Evolutionary conservation across 306 rosid species (phyloP).

Genomic region (Astragalus membranaceus): DNA sequence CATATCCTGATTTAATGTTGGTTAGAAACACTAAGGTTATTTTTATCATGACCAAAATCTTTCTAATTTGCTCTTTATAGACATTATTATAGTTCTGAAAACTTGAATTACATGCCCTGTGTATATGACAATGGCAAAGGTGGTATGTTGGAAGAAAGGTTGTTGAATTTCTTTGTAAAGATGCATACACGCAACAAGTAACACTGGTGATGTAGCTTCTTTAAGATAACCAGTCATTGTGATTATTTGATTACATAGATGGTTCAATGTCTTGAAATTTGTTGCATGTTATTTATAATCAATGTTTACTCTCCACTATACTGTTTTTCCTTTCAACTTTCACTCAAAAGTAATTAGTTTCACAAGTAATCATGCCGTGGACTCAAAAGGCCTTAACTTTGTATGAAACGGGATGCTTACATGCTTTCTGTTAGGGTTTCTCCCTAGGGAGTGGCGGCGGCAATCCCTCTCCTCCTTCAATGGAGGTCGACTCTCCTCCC

Average conservation of each 20-base stretch:
- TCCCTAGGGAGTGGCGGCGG: too few species aligned
- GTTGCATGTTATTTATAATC: neutral
- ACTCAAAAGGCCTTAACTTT: too few species aligned
- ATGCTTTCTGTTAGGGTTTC: too few species aligned
- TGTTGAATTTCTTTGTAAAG: slow-evolving; percentile 25
- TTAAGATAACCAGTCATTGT: neutral
- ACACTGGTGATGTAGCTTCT: slow-evolving; percentile 7
- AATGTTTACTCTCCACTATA: neutral
- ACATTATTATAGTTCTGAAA: slow-evolving; percentile 18
- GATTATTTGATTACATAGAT: slow-evolving; percentile 3
- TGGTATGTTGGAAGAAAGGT: slow-evolving; percentile 8
- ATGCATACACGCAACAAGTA: neutral
- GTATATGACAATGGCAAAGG: neutral
- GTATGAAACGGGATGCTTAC: too few species aligned
- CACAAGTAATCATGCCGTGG: too few species aligned
- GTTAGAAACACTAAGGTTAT: slow-evolving; percentile 8
- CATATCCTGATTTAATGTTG: slow-evolving; percentile 31
- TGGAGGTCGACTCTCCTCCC: too few species aligned
- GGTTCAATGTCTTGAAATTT: neutral
- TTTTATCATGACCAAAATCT: slow-evolving; percentile 12
- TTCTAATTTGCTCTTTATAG: slow-evolving; percentile 18
- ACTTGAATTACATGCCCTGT: neutral
- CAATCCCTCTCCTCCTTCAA: too few species aligned
- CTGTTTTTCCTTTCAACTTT: too few species aligned
- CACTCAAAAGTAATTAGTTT: too few species aligned